These are phyloP conservation scores for Macadamia tetraphylla DNA, from an alignment of 164 flowering plant genomes.

Conservation along the genomic window DNA sequence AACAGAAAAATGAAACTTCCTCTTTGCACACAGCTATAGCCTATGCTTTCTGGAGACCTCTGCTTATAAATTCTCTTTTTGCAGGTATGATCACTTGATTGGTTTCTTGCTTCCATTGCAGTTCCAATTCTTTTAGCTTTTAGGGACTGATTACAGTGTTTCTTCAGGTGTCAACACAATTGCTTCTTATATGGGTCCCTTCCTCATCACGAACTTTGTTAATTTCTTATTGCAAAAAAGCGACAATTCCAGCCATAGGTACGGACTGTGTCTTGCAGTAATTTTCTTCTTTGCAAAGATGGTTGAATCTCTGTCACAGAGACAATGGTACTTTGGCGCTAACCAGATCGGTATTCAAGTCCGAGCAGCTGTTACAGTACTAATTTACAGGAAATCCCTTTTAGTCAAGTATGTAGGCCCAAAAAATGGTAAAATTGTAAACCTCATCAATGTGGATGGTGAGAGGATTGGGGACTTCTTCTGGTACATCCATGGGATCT, in stretches of 20 bases:
- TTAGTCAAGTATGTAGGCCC: conserved; percentile 37
- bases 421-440: conserved; percentile 49
- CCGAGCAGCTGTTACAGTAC: conserved; percentile 51
- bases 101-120: conserved; percentile 1
- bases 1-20: conserved; percentile 31
- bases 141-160: neutral
- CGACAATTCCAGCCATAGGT: conserved; percentile 32
- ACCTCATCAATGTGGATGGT: conserved; percentile 67
- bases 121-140: neutral
- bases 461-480: conserved; percentile 78
- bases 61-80: conserved; percentile 55
- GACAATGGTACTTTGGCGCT: conserved; percentile 89
- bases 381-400: conserved; percentile 53
- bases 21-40: conserved; percentile 47
- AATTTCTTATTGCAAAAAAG: conserved; percentile 39
- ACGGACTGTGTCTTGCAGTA: conserved; percentile 59
- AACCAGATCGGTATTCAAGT: conserved; percentile 58
- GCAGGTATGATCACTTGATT: conserved; percentile 45
- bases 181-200: conserved; percentile 79
- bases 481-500: conserved; percentile 62
- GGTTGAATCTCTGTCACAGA: conserved; percentile 69
- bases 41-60: conserved; percentile 42
- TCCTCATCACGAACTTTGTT: conserved; percentile 63
- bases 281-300: conserved; percentile 63
- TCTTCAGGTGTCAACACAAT: conserved; percentile 57